These are phyloP conservation scores for Musa troglodytarum DNA, from an alignment of 176 grass and related monocot genomes.

Conservation along the genomic window DNA sequence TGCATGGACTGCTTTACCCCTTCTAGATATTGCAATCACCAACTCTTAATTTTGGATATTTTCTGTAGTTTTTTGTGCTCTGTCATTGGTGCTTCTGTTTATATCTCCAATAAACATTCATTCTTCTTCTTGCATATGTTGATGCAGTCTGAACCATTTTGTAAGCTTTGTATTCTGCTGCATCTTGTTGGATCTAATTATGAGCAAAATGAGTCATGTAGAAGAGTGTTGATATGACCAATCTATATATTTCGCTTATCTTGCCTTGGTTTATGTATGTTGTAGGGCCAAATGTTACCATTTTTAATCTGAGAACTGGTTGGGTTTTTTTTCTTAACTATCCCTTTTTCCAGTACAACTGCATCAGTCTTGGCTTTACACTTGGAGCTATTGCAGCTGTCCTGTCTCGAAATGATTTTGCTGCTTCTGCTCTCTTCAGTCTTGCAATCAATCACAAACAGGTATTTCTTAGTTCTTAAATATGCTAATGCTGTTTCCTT, in stretches of 20 bases:
- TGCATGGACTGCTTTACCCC: too few relatives aligned
- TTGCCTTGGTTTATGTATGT: neutral
- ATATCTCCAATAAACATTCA: too few relatives aligned
- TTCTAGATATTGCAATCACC: too few relatives aligned
- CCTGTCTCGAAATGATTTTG: conserved; percentile 44
- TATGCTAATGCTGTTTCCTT: neutral
- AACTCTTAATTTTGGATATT: too few relatives aligned
- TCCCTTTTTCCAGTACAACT: conserved; percentile 55
- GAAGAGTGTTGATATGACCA: neutral
- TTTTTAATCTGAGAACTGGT: neutral
- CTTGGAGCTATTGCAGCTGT: conserved; percentile 61
- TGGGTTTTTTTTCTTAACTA: neutral
- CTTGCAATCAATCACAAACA: conserved; percentile 93
- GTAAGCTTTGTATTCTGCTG: too few relatives aligned
- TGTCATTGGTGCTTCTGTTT: too few relatives aligned
- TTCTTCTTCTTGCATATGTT: too few relatives aligned
- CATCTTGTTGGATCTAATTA: too few relatives aligned
- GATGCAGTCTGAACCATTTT: too few relatives aligned
- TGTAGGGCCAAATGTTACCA: neutral
- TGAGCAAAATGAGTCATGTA: neutral
- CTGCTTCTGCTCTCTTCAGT: conserved; percentile 63
- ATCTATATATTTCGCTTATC: neutral
- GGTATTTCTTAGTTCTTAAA: conserved; percentile 30
- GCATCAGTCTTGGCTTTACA: conserved; percentile 81
- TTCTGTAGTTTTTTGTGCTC: too few relatives aligned